Evolutionary conservation across 1,139 yeast genomes (phyloP), one percentile per base, ranked within the genome.

Genomic region (Hyphopichia pseudoburtonii): DNA sequence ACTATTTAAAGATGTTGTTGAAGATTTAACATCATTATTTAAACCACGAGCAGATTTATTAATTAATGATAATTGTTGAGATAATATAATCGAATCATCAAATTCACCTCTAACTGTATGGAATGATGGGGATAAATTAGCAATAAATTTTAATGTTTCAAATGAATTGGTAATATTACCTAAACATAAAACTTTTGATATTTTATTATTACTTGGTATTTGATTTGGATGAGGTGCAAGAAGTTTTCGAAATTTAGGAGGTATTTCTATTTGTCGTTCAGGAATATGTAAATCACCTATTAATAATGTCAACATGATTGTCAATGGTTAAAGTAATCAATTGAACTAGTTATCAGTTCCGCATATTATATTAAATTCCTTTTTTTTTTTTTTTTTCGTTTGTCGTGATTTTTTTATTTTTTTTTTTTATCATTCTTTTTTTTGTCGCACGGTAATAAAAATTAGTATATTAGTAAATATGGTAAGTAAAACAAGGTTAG

Each of bases 221-320:
- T 62, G 41, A 19, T 54, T 48, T 3, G 73, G 69, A 41, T 60
- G 61, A 28, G 97, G 65, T 58, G 80, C 58, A 22, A 92, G 67
- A 33, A 92, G 75, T 54, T 85, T 86, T 41, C 70, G 72, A 61
- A 89, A 87, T 71, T 84, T 73, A 3, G 51, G 44, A 0, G 82
- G 81, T 2, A 76, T 51, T 33, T 60, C 90, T 28, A 78, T 70
- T 11, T 94, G 84, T 48, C 97, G 68, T 44, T 88, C 92, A 1
- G 98, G 97, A 23, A 92, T 83, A 58, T 82, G 88, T 11, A 92
- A 70, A 56, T 92, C 97, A 8, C 96, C 96, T 47, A 90, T 78
- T 7, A 95, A 94, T 34, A 92, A 72, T n/a, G 92, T 77, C 36
- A 92, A 70, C 97, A 89, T 89, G 33, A 19, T 32, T 25, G 12